Base-by-base conservation (phyloP, 345 rosid genomes). In the Microthlaspi erraticum region DNA sequence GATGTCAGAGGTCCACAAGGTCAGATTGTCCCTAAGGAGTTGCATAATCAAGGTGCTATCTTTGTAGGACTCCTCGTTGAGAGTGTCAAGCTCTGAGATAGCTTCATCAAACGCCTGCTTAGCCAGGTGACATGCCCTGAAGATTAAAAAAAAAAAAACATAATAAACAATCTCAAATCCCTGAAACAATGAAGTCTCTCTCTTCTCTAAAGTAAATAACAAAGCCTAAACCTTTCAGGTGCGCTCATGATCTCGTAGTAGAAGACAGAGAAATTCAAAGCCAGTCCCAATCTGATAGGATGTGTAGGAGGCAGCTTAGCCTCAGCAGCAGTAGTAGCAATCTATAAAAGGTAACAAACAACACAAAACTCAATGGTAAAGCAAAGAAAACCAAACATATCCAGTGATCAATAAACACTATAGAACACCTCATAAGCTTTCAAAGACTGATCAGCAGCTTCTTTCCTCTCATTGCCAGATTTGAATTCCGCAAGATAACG, bases 11-110 rank as follows among this genome's bases (percentile, higher is more conserved):
- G 93, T 84, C 93, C 93, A 88, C 60, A 88, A 74, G 67, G 88
- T 83, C 63, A 88, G 87, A 74, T 88, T 88, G 79, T 88, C 93
- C 78, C 93, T 81, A 31, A 85, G 72, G 44, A 88, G 90, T 58
- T 85, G 93, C 93, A 88, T 81, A 53, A 88, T 88, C 71, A 88
- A 76, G 37, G 90, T 88, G 83, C 90, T 88, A 53, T 88, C 93
- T 55, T 88, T 88, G 78, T 85, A 88, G 33, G 93, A 88, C 60
- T 85, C 90, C 79, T 88, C 93, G 29, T 80, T 81, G 14, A 85
- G 67, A n/a, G 80, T 70, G 77, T 88, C 93, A 81, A 88, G 75
- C 68, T 88, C 90, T 2, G 90, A 72, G 68, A 88, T 88, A 55
- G 90, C 93, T 44, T 84, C 93, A 73, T 88, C 93, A 31, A 88